Conservation (phyloP, 1,139 yeast species). For the Wickerhamomyces sp. region DNA sequence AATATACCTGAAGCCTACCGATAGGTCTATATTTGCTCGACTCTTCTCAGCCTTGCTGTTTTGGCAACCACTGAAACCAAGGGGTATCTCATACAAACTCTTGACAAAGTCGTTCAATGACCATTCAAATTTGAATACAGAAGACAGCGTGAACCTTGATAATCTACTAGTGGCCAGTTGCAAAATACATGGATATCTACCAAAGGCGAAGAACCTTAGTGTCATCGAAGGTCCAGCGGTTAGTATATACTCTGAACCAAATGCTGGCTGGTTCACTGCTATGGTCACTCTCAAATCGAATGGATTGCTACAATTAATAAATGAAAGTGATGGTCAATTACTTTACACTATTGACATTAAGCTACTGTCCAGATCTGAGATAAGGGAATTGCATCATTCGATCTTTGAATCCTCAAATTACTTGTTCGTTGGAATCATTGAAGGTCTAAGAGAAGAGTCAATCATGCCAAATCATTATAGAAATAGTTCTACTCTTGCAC, state of each 20-base stretch:
- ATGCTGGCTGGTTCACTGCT: conserved; percentile 71
- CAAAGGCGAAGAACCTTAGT: conserved; percentile 39
- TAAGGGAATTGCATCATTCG: conserved; percentile 65
- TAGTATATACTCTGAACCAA: conserved; percentile 35
- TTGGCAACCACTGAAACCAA: conserved; percentile 61
- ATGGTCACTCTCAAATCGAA: conserved; percentile 68
- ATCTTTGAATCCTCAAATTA: conserved; percentile 58
- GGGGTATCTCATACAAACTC: conserved; percentile 44
- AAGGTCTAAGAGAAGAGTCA: conserved; percentile 39
- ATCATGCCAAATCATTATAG: conserved; percentile 7
- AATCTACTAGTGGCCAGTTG: conserved; percentile 57
- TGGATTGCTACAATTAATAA: conserved; percentile 60
- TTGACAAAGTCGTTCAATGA: conserved; percentile 8
- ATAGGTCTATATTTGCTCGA: conserved; percentile 42
- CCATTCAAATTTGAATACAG: neutral
- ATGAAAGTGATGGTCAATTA: conserved; percentile 65
- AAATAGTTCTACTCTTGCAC: conserved; percentile 6
- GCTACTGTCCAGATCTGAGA: conserved; percentile 55
- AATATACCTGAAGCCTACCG: conserved; percentile 42
- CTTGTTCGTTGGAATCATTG: conserved; percentile 53
- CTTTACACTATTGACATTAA: conserved; percentile 60
- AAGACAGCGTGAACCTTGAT: conserved; percentile 20
- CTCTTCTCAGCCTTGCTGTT: conserved; percentile 49
- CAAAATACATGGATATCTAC: conserved; percentile 60
- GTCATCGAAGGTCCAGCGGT: conserved; percentile 41